Percentiles rank a stretch among this genome's conserved stretches.
These are phyloP conservation scores for Rhododendron griersonianum DNA, from an alignment of 148 eudicot species.

Conservation along the genomic window DNA sequence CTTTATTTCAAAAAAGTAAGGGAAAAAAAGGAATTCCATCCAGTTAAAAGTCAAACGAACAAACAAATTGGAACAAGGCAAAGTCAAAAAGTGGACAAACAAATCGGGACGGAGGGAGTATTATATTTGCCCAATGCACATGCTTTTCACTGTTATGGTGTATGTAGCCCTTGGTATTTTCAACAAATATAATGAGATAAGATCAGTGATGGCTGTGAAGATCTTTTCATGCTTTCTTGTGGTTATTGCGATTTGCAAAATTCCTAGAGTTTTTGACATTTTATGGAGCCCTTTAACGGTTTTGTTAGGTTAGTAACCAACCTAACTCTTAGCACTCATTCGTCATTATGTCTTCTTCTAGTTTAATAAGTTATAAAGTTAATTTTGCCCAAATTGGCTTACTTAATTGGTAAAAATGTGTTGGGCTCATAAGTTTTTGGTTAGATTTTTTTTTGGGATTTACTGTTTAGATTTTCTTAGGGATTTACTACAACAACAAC, in stretches of 20 bases:
- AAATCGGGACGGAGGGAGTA: too few species aligned
- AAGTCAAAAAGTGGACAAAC: too few species aligned
- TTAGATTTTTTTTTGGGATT: too few species aligned
- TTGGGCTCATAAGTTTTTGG: background rate
- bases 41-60: too few species aligned
- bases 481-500: too few species aligned
- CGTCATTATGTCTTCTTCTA: background rate
- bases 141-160: constrained; percentile 88
- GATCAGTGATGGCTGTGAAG: constrained; percentile 68
- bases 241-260: constrained; percentile 76
- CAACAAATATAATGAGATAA: constrained; percentile 70
- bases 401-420: background rate
- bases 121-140: constrained; percentile 89
- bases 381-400: too few species aligned
- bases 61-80: too few species aligned
- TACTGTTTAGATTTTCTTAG: too few species aligned
- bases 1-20: too few species aligned
- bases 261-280: constrained; percentile 75
- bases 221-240: constrained; percentile 59
- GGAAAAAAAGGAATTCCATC: too few species aligned
- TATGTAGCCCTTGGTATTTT: constrained; percentile 90
- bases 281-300: constrained; percentile 71
- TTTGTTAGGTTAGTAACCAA: constrained; percentile 52
- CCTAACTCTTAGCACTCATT: background rate
- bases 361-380: background rate